Conservation (phyloP, 371 early-diverging fungal genomes). For the Haplosporangium sp. region DNA sequence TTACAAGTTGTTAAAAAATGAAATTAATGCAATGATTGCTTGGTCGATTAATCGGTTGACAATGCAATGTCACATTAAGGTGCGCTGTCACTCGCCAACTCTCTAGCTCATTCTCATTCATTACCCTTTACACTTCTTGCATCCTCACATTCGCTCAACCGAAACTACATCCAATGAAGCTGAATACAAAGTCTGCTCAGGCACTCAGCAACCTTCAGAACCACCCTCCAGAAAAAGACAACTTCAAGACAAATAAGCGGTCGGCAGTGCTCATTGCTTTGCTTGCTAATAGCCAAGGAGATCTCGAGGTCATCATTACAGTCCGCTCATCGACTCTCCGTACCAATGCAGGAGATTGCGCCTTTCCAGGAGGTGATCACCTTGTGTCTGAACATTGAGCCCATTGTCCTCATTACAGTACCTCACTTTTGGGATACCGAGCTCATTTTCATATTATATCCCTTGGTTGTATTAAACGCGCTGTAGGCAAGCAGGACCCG, state of each 20-base stretch:
- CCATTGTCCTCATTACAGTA: no score
- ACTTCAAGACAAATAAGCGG: constrained; percentile 21
- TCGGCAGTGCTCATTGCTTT: constrained; percentile 40
- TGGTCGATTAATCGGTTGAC: no score
- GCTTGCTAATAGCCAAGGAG: constrained; percentile 27
- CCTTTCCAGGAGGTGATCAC: constrained; percentile 45
- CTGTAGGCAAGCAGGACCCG: constrained; percentile 38
- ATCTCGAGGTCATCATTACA: constrained; percentile 49
- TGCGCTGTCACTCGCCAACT: background rate
- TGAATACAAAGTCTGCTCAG: constrained; percentile 27
- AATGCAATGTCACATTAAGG: background rate
- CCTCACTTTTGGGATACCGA: no score
- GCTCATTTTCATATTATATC: no score
- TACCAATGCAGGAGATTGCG: constrained; percentile 42
- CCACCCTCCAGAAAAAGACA: constrained; percentile 9
- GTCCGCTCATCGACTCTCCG: constrained; percentile 30
- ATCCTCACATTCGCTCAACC: background rate
- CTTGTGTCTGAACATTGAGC: no score
- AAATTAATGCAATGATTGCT: no score
- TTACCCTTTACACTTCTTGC: no score
- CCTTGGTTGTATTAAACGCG: background rate
- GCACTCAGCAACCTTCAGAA: constrained; percentile 17
- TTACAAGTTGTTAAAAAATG: no score
- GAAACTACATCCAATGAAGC: constrained; percentile 10
- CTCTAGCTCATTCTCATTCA: background rate